Evolutionary conservation across 2,329 filamentous ascomycete genomes (phyloP).

Genomic region (Ceratocystis albifundus): DNA sequence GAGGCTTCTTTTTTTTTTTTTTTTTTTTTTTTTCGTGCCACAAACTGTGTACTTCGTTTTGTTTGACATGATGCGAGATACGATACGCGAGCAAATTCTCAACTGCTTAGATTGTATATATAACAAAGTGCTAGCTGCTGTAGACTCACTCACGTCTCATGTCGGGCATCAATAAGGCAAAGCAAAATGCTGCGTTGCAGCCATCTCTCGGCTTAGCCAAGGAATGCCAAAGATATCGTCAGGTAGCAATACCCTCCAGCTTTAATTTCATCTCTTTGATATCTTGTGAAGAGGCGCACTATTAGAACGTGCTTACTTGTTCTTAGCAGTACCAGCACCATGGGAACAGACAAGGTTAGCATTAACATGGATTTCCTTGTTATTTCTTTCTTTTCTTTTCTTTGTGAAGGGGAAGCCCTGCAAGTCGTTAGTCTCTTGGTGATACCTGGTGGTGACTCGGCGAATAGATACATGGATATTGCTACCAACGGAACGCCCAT

Average conservation of each 20-base stretch:
- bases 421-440: background rate
- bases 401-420: background rate
- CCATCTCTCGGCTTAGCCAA: background rate
- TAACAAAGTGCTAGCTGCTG: too few species aligned
- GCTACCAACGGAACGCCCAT: too few species aligned
- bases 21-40: background rate
- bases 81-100: background rate
- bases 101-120: background rate
- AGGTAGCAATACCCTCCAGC: background rate
- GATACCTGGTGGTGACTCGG: background rate
- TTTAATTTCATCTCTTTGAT: background rate
- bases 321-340: background rate
- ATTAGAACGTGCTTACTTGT: background rate
- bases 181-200: too few species aligned
- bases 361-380: too few species aligned
- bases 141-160: too few species aligned
- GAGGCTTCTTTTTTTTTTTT: background rate
- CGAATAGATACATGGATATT: too few species aligned
- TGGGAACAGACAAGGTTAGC: background rate
- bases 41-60: background rate
- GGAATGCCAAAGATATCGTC: background rate
- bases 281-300: background rate
- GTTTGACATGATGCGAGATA: background rate
- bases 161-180: too few species aligned
- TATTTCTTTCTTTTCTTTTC: background rate